Evolutionary conservation across 306 rosid genomes (phyloP), one percentile per base, ranked within the genome.

Genomic region (Trifolium dubium): DNA sequence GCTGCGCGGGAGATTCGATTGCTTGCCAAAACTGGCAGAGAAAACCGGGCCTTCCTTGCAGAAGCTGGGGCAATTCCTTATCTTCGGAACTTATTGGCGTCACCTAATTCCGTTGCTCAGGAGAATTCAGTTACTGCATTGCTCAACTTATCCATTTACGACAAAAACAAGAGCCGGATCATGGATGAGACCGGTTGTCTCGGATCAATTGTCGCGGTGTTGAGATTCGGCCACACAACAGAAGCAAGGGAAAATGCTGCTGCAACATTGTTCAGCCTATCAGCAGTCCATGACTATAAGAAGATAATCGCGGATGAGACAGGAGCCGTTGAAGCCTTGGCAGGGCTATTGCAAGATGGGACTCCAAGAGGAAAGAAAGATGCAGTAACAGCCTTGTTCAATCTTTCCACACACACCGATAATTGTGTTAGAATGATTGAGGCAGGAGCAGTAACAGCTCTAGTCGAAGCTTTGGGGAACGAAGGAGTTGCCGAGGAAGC

Each of bases 231-330:
- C 8, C 97, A 83, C 74, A 91, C 94, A 15, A 93, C 91, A 29
- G 98, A 93, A 69, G 96, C 94, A 19, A 86, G 92, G 88, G 98
- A 93, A 73, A 93, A 93, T 51, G 96, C 98, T 4, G 98, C 98
- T 5, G 98, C 98, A 1, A 93, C 98, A 4, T 83, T 93, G 85
- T 93, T 93, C 81, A 93, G 98, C 81, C 88, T 93, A 62, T 93
- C 98, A 3, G 92, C 98, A 0, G 98, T 93, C 18, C 98, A 93
- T 60, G 94, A 83, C 61, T 87, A 88, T 66, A 93, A 93, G 88
- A 93, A 89, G 88, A 86, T 85, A 83, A 93, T 93, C 49, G 97
- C 96, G 9, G 91, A 81, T 64, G 88, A 83, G 84, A 78, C 32
- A 8, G 96, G 97, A 64, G 96, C 90, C 0, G 74, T 93, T 18